Base-by-base conservation (phyloP, 345 rosid species). In the Pseudoturritis turrita region DNA sequence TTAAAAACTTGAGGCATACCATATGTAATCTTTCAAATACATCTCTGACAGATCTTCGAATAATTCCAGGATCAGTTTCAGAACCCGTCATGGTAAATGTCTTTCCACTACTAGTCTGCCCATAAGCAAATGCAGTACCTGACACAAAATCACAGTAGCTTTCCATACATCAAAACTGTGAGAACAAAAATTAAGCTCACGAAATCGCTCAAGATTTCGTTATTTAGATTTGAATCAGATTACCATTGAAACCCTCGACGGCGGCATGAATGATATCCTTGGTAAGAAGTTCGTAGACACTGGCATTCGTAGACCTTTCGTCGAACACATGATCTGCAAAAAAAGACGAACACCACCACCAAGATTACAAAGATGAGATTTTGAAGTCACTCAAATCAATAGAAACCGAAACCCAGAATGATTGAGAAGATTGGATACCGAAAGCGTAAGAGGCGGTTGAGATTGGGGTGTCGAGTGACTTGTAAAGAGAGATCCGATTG, bases 41-140 rank as follows among this genome's bases (percentile, higher is more conserved):
- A 85, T 91, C 92, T 70, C 76, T 78, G 14, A 91, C 93, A 0
- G 96, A 91, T 21, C 86, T 87, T 45, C 78, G 89, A 71, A 91
- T 91, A 56, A 95, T 81, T 35, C 96, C 96, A 0, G 88, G 96
- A 66, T 95, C 95, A 13, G 72, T 45, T 7, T 85, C 78, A 5
- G 99, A 85, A 62, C 99, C 99, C 26, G 91, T 95, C 96, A 95
- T 95, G 2, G 99, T 95, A 69, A 88, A 95, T 15, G 99, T 91
- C 75, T 95, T 95, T 18, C 99, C 99, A 76, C 99, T 95, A 81
- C 96, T 95, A 11, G 99, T 95, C 78, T 91, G 99, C 57, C 99
- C 99, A 74, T 95, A 91, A 13, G 96, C 99, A 88, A 95, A 95
- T 26, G 86, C 96, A 63, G 97, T 91, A 60, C 96, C 99, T 91